A percentile compares a stretch with the other conserved stretches of the same genome.
Conservation (phyloP, 495 filamentous ascomycete species). For the Penicillium antarcticum region DNA sequence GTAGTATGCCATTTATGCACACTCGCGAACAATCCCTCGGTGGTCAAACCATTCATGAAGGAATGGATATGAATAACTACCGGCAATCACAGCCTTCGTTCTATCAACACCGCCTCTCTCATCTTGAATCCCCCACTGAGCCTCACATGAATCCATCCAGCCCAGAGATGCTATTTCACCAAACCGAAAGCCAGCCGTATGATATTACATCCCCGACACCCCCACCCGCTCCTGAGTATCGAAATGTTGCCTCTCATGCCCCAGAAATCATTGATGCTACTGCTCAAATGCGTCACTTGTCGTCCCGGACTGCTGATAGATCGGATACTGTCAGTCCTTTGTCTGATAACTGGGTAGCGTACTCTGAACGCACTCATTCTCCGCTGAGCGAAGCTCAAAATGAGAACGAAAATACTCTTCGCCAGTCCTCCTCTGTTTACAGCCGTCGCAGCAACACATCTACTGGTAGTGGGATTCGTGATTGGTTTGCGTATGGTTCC, state of each 20-base stretch:
- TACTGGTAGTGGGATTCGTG: slow-evolving; percentile 27
- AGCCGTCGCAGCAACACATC: slow-evolving; percentile 35
- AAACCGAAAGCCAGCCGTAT: slow-evolving; percentile 20
- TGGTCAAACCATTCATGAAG: slow-evolving; percentile 29
- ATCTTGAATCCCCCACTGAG: slow-evolving; percentile 34
- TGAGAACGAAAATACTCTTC: slow-evolving; percentile 32
- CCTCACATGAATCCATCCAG: slow-evolving; percentile 36
- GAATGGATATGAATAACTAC: slow-evolving; percentile 18
- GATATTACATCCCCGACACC: slow-evolving; percentile 26
- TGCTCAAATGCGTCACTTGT: slow-evolving; percentile 17
- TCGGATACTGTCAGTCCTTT: slow-evolving; percentile 36
- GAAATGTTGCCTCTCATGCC: slow-evolving; percentile 18
- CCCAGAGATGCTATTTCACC: slow-evolving; percentile 29
- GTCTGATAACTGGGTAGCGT: slow-evolving; percentile 60
- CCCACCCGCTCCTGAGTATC: slow-evolving; percentile 22
- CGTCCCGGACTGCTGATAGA: slow-evolving; percentile 26
- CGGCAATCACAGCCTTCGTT: slow-evolving; percentile 21
- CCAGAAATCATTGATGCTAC: slow-evolving; percentile 18
- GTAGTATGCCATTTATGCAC: slow-evolving; percentile 71
- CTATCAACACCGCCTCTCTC: slow-evolving; percentile 19
- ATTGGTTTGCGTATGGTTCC: slow-evolving; percentile 37
- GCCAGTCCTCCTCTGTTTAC: slow-evolving; percentile 44
- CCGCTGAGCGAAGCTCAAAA: slow-evolving; percentile 28
- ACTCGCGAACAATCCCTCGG: slow-evolving; percentile 59
- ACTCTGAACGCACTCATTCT: slow-evolving; percentile 52